phyloP scores from a whole-genome alignment of 257 asterid species.

The Haberlea rhodopensis region DNA sequence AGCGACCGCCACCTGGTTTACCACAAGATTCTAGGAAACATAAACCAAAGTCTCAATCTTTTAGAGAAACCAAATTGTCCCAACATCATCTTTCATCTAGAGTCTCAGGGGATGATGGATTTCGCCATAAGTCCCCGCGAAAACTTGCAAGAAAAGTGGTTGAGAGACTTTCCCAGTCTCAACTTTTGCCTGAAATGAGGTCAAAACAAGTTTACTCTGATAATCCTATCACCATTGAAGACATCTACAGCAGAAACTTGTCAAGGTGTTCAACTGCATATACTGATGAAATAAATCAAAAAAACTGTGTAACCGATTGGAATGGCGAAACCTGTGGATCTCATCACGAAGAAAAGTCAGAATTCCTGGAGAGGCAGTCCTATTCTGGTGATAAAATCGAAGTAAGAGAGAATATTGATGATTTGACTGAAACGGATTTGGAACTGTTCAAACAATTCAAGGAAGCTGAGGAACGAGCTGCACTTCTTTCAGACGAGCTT shows the following conservation, averaged over 20 bases:
- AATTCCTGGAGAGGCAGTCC: slow-evolving; percentile 38
- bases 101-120: slow-evolving; percentile 49
- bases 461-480: slow-evolving; percentile 74
- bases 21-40: slow-evolving; percentile 56
- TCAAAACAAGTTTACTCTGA: slow-evolving; percentile 54
- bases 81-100: slow-evolving; percentile 43
- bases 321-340: slow-evolving; percentile 42
- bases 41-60: slow-evolving; percentile 78
- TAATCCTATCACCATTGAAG: slow-evolving; percentile 87
- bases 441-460: slow-evolving; percentile 52
- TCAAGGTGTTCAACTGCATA: slow-evolving; percentile 49
- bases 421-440: slow-evolving; percentile 42
- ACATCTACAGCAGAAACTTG: slow-evolving; percentile 56
- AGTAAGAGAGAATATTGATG: slow-evolving; percentile 27
- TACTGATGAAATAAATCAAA: slow-evolving; percentile 44
- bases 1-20: slow-evolving; percentile 56
- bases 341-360: slow-evolving; percentile 40
- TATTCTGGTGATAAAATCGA: slow-evolving; percentile 39
- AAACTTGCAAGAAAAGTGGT: slow-evolving; percentile 82
- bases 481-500: slow-evolving; percentile 65
- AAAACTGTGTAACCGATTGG: slow-evolving; percentile 38
- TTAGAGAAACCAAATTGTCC: slow-evolving; percentile 56
- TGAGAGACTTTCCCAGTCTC: slow-evolving; percentile 91
- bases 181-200: slow-evolving; percentile 42
- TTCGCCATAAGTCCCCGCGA: slow-evolving; percentile 69